These are phyloP conservation scores for Beauveria bassiana DNA, from an alignment of 2,329 filamentous ascomycete species.

Conservation along the genomic window DNA sequence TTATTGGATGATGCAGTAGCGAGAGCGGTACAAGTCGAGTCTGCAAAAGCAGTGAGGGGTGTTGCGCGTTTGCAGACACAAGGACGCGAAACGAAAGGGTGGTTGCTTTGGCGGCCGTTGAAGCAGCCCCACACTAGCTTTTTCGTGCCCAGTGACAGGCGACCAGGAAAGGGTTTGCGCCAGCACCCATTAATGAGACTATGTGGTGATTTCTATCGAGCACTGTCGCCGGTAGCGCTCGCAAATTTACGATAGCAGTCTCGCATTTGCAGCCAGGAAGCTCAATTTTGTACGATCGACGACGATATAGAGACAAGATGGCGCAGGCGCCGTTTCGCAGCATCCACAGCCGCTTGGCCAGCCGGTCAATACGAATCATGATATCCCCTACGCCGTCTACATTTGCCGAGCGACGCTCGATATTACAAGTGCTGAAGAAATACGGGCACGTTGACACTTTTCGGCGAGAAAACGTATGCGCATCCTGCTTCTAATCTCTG, in stretches of 20 bases:
- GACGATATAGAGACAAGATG: neutral
- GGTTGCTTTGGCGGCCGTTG: neutral
- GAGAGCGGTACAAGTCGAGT: neutral
- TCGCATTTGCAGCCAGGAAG: neutral
- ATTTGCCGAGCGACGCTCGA: constrained; percentile 47
- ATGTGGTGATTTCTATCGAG: neutral
- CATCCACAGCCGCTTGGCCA: constrained; percentile 17
- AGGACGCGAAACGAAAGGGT: neutral
- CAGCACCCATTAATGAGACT: neutral
- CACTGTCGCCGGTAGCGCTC: neutral
- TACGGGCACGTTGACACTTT: constrained; percentile 45
- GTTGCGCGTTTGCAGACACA: neutral
- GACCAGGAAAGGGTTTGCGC: neutral
- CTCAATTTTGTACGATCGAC: neutral
- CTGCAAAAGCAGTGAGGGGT: neutral
- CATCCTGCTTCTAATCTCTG: neutral
- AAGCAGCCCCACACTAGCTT: constrained; percentile 10
- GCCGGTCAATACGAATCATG: constrained; percentile 39
- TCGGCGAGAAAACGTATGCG: constrained; percentile 23
- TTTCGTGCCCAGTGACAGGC: neutral
- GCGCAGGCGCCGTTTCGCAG: constrained; percentile 5
- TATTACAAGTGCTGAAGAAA: constrained; percentile 43
- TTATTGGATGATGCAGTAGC: neutral
- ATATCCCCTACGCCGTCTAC: constrained; percentile 44
- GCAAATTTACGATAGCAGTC: too few species aligned